Conservation (phyloP, 805 yeast species). For the Isabelozyma pseudorhagii region DNA sequence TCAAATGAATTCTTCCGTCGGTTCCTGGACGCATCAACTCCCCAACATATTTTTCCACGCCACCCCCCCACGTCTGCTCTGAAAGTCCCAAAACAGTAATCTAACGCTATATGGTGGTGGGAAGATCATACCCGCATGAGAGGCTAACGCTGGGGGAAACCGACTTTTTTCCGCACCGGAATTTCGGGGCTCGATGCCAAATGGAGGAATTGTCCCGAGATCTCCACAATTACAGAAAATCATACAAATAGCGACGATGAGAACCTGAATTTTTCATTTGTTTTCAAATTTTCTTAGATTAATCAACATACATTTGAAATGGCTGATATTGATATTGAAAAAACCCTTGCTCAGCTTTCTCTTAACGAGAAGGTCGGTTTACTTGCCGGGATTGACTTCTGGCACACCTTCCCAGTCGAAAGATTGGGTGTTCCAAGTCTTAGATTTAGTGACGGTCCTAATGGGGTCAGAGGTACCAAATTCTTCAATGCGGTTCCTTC, state of each 20-base stretch:
- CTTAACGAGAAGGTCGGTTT: constrained; percentile 22
- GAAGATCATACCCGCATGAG: background rate
- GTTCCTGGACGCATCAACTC: too few species aligned
- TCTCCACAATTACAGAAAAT: background rate
- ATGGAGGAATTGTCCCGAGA: background rate
- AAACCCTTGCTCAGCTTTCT: constrained; percentile 19
- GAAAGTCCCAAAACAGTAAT: background rate
- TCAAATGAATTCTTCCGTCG: too few species aligned
- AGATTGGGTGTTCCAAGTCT: constrained; percentile 44
- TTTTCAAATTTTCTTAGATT: background rate
- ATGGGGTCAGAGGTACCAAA: constrained; percentile 30
- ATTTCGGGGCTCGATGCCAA: background rate
- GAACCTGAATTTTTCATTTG: background rate
- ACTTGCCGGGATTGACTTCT: constrained; percentile 40
- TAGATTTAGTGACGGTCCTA: constrained; percentile 38
- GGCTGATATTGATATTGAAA: constrained; percentile 22
- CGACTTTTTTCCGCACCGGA: background rate
- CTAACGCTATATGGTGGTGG: background rate
- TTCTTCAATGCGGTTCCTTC: constrained; percentile 24
- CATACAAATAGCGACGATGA: background rate
- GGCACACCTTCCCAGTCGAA: constrained; percentile 46
- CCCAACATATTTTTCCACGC: background rate
- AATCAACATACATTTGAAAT: constrained; percentile 1
- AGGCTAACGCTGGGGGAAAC: background rate
- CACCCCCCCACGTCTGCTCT: background rate